Percentiles rank a stretch among this genome's conserved stretches.
Conservation (phyloP, 2,329 filamentous ascomycete species). For the Penicillium psychrosexuale region DNA sequence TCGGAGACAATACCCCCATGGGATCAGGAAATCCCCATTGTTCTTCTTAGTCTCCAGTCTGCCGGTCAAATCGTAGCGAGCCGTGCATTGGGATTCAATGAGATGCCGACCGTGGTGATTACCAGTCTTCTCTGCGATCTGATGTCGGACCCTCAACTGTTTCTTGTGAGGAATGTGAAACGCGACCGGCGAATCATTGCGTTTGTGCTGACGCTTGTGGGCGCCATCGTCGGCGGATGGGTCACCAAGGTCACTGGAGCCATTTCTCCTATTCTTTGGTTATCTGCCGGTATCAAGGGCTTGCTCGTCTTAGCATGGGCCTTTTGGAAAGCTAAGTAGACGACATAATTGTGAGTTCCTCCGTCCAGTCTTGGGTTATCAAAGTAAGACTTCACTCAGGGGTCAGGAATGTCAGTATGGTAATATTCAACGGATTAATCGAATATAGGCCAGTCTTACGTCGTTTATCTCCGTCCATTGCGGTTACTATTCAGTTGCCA, state of each 20-base stretch:
- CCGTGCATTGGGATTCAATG: slow-evolving; percentile 28
- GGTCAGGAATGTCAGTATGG: background rate
- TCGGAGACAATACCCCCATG: slow-evolving; percentile 10
- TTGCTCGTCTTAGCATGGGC: slow-evolving; percentile 20
- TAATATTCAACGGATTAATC: background rate
- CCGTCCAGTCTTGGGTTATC: no score
- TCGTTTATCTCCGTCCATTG: background rate
- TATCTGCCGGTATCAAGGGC: slow-evolving; percentile 26
- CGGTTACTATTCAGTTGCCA: background rate
- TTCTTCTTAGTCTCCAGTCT: slow-evolving; percentile 32
- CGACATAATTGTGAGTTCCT: background rate
- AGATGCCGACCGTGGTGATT: slow-evolving; percentile 35
- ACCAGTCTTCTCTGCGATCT: slow-evolving; percentile 28
- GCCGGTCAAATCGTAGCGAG: slow-evolving; percentile 32
- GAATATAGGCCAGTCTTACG: background rate
- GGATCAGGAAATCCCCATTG: slow-evolving; percentile 30
- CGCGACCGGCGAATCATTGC: slow-evolving; percentile 29
- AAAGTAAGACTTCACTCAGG: no score
- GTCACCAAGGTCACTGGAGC: slow-evolving; percentile 26
- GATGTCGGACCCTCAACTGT: slow-evolving; percentile 29
- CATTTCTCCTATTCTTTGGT: slow-evolving; percentile 25
- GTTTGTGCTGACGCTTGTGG: slow-evolving; percentile 25
- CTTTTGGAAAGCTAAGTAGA: slow-evolving; percentile 18
- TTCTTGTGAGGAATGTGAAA: slow-evolving; percentile 27
- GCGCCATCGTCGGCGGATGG: slow-evolving; percentile 30